A percentile compares a stretch with the other conserved stretches of the same genome.
Conservation (phyloP, 352 stramenopile species). For the Globisporangium radiosum region DNA sequence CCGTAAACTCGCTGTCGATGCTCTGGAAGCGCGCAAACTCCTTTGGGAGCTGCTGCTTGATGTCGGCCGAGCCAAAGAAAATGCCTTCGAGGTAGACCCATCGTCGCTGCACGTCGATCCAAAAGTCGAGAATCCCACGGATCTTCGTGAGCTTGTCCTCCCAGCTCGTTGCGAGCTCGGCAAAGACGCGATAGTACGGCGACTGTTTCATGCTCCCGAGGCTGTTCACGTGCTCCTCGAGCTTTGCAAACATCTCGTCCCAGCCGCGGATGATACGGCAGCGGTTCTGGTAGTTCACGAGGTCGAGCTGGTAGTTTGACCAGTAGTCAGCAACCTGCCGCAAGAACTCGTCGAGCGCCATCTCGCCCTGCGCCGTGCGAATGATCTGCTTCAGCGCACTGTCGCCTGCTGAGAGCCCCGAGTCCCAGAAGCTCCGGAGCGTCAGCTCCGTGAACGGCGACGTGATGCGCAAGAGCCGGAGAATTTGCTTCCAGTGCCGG, state of each 20-base stretch:
- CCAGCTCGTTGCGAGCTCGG: slow-evolving; percentile 96
- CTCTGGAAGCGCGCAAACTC: slow-evolving; percentile 98
- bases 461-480: slow-evolving; percentile 91
- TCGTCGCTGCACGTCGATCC: slow-evolving; percentile 99
- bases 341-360: slow-evolving; percentile 99
- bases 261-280: slow-evolving; percentile 98
- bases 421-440: slow-evolving; percentile 96
- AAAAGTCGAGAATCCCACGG: slow-evolving; percentile 96
- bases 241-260: slow-evolving; percentile 98
- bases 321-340: slow-evolving; percentile 91
- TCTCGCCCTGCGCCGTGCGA: slow-evolving; percentile 97
- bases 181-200: slow-evolving; percentile 98
- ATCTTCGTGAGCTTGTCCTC: slow-evolving; percentile 97
- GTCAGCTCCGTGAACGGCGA: slow-evolving; percentile 94
- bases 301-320: slow-evolving; percentile 86
- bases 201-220: slow-evolving; percentile 98
- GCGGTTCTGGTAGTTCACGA: slow-evolving; percentile 91
- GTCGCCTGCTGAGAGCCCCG: slow-evolving; percentile 88
- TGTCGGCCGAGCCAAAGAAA: slow-evolving; percentile 97
- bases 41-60: slow-evolving; percentile 98
- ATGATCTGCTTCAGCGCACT: slow-evolving; percentile 97
- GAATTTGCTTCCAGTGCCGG: slow-evolving; percentile 98
- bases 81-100: slow-evolving; percentile 99
- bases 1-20: slow-evolving; percentile 98
- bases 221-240: slow-evolving; percentile 99